A percentile compares a stretch with the other conserved stretches of the same genome.
These are phyloP conservation scores for Botrytis porri DNA, from an alignment of 2,329 filamentous ascomycete species.

Conservation along the genomic window DNA sequence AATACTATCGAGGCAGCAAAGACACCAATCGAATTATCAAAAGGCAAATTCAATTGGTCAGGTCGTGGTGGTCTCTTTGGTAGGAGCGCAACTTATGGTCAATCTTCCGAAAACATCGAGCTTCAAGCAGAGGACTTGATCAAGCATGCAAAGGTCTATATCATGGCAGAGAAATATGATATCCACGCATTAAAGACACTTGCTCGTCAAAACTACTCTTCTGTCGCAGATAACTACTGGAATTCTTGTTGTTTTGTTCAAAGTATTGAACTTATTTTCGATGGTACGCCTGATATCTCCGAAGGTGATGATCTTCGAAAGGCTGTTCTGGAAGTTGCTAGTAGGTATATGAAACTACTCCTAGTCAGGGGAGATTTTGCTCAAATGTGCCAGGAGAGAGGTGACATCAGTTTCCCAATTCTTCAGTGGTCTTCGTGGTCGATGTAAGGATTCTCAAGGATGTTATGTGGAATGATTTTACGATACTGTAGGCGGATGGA, in stretches of 20 bases:
- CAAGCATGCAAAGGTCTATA: conserved; percentile 22
- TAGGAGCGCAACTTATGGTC: too few species aligned
- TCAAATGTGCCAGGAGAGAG: conserved; percentile 19
- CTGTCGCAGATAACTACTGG: not conserved
- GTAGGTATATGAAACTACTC: conserved; percentile 9
- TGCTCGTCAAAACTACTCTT: conserved; percentile 19
- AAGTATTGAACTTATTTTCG: conserved; percentile 23
- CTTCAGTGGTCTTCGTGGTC: not conserved
- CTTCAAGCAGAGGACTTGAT: conserved; percentile 10
- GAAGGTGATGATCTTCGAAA: conserved; percentile 13
- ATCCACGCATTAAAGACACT: conserved; percentile 22
- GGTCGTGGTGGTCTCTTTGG: not conserved
- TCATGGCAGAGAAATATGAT: conserved; percentile 23
- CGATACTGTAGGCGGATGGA: not conserved
- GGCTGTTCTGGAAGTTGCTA: not conserved
- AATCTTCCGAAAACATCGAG: not conserved
- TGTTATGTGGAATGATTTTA: not conserved
- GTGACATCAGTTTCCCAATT: conserved; percentile 21
- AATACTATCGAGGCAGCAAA: not conserved
- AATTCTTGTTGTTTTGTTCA: conserved; percentile 17
- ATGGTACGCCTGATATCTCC: conserved; percentile 18
- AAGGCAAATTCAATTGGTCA: not conserved
- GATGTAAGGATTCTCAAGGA: not conserved
- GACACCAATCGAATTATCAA: not conserved
- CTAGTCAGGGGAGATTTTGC: conserved; percentile 19